Percentiles rank a stretch among this genome's conserved stretches.
Evolutionary conservation across 768 basidiomycete genomes (phyloP).

Genomic region (Termitomyces bulborhizus): DNA sequence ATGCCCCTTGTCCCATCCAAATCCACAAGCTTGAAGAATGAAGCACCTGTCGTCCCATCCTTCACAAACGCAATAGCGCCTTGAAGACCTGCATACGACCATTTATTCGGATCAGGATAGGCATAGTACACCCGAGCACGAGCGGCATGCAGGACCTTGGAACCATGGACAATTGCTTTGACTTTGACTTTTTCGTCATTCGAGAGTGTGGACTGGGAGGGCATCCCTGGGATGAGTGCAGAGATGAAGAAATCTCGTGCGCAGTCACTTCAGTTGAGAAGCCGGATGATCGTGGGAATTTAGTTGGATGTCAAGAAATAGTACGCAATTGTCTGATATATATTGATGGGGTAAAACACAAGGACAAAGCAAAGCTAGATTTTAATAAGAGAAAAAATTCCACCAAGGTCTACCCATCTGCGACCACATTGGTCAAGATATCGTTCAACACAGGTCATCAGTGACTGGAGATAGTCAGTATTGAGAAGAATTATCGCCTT

Average conservation of each 20-base stretch:
- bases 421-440: slow-evolving; percentile 87
- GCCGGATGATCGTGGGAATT: not conserved
- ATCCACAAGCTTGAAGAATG: slow-evolving; percentile 79
- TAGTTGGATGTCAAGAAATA: too few relatives aligned
- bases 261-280: too few relatives aligned
- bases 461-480: slow-evolving; percentile 36
- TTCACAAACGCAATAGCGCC: slow-evolving; percentile 74
- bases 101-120: slow-evolving; percentile 64
- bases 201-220: slow-evolving; percentile 49
- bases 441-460: slow-evolving; percentile 59
- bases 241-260: too few relatives aligned
- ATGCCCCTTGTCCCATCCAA: slow-evolving; percentile 77
- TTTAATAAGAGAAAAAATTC: slow-evolving; percentile 81
- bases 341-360: too few relatives aligned
- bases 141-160: slow-evolving; percentile 79
- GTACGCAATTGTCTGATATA: too few relatives aligned
- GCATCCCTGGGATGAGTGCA: not conserved
- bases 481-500: slow-evolving; percentile 45
- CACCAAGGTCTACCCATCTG: slow-evolving; percentile 79
- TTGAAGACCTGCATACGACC: slow-evolving; percentile 85
- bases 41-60: slow-evolving; percentile 49
- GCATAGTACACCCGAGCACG: slow-evolving; percentile 90
- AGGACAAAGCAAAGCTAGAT: slow-evolving; percentile 12
- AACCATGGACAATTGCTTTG: slow-evolving; percentile 49
- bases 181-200: slow-evolving; percentile 75